phyloP scores from a whole-genome alignment of 257 asterid genomes.

The Leptodermis oblonga region DNA sequence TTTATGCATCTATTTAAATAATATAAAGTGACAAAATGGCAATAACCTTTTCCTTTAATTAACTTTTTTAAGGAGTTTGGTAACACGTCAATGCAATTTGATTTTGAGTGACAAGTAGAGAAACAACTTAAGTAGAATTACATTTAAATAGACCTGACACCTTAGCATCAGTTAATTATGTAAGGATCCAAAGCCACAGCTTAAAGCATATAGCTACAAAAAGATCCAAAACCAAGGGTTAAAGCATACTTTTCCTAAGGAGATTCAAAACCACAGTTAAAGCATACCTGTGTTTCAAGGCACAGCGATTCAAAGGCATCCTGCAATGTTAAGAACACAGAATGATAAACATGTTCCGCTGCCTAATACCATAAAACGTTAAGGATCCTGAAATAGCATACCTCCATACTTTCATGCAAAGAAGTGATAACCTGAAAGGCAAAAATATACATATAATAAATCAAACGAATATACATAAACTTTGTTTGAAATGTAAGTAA shows the following conservation, averaged over 20 bases:
- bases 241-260: background rate
- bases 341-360: slow-evolving; percentile 5
- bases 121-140: background rate
- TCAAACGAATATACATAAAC: background rate
- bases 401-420: slow-evolving; percentile 59
- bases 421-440: slow-evolving; percentile 55
- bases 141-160: background rate
- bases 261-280: background rate
- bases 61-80: background rate
- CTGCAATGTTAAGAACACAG: slow-evolving; percentile 38
- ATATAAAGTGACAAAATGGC: background rate
- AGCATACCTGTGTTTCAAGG: slow-evolving; percentile 53
- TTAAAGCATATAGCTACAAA: background rate
- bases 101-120: background rate
- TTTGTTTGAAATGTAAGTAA: background rate
- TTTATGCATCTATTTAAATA: background rate
- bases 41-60: background rate
- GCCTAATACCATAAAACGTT: background rate
- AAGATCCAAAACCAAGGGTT: background rate
- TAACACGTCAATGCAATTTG: background rate
- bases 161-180: background rate
- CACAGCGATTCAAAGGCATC: slow-evolving; percentile 50
- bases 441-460: background rate
- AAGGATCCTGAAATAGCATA: slow-evolving; percentile 12
- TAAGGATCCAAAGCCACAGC: background rate